Conservation (phyloP, 2,329 filamentous ascomycete species). For the Penicillium brasilianum region DNA sequence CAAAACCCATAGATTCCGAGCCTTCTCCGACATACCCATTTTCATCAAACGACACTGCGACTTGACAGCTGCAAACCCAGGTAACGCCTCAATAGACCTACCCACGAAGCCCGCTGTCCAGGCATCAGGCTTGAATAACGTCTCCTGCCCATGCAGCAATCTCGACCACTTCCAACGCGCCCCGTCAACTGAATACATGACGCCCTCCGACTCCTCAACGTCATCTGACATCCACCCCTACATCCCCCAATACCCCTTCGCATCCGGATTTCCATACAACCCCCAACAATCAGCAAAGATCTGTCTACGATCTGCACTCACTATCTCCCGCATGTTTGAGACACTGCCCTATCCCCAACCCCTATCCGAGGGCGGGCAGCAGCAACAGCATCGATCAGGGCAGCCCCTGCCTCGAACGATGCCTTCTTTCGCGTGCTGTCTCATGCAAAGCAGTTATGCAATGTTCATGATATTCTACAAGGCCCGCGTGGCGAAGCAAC, state of each 20-base stretch:
- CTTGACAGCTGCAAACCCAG: conserved; percentile 40
- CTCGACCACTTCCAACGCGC: conserved; percentile 38
- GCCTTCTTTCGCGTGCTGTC: conserved; percentile 54
- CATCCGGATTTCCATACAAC: conserved; percentile 48
- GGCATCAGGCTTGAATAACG: conserved; percentile 32
- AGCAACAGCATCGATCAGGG: conserved; percentile 19
- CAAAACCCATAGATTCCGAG: conserved; percentile 53
- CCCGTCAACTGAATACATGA: conserved; percentile 39
- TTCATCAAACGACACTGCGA: conserved; percentile 54
- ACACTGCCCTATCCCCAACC: conserved; percentile 46
- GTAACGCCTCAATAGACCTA: conserved; percentile 11
- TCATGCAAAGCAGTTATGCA: conserved; percentile 55
- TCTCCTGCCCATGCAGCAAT: conserved; percentile 41
- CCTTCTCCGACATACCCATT: conserved; percentile 53
- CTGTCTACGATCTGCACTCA: conserved; percentile 47
- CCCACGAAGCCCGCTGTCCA: conserved; percentile 21
- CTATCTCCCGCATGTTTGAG: conserved; percentile 50
- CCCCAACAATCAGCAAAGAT: conserved; percentile 48
- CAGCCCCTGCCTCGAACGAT: conserved; percentile 47
- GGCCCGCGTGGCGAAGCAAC: conserved; percentile 43
- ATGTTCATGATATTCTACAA: conserved; percentile 54
- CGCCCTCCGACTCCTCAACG: conserved; percentile 40
- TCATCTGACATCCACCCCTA: conserved; percentile 39
- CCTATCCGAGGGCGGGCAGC: conserved; percentile 28
- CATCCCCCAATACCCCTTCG: conserved; percentile 35